Evolutionary conservation across 2,329 filamentous ascomycete species (phyloP).

Genomic region (Phoma sp.): DNA sequence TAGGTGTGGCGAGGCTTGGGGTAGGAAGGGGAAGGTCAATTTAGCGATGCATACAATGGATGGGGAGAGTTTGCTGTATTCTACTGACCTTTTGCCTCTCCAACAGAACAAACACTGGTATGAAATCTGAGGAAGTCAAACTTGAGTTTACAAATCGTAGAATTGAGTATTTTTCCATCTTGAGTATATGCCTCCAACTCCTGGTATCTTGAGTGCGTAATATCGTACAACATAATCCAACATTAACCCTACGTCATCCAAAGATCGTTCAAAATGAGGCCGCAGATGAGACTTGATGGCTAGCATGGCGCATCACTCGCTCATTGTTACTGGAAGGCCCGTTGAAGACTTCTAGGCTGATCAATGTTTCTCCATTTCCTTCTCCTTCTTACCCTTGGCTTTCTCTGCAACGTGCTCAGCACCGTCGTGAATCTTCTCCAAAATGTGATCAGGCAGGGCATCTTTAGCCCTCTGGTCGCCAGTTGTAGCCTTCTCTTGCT

Average conservation of each 20-base stretch:
- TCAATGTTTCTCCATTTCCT: constrained; percentile 13
- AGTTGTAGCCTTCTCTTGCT: constrained; percentile 45
- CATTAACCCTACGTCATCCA: constrained; percentile 1
- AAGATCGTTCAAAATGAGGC: not conserved
- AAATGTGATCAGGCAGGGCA: constrained; percentile 35
- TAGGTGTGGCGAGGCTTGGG: too few species aligned
- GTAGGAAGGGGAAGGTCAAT: too few species aligned
- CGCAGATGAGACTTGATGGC: too few species aligned
- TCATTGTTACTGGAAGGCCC: not conserved
- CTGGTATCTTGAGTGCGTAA: constrained; percentile 12
- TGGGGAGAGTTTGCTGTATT: too few species aligned
- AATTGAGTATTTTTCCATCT: constrained; percentile 1
- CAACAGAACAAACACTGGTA: too few species aligned
- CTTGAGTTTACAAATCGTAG: not conserved
- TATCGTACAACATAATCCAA: constrained; percentile 16
- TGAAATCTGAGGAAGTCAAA: too few species aligned
- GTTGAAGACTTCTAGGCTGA: not conserved
- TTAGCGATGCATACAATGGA: too few species aligned
- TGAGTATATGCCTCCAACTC: not conserved
- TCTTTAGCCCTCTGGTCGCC: constrained; percentile 39
- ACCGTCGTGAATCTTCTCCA: constrained; percentile 35
- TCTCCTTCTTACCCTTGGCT: constrained; percentile 15
- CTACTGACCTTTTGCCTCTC: too few species aligned
- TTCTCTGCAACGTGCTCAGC: constrained; percentile 33
- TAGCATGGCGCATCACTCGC: not conserved